phyloP scores from a whole-genome alignment of 2,329 filamentous ascomycete species.

The Penicillium concentricum region DNA sequence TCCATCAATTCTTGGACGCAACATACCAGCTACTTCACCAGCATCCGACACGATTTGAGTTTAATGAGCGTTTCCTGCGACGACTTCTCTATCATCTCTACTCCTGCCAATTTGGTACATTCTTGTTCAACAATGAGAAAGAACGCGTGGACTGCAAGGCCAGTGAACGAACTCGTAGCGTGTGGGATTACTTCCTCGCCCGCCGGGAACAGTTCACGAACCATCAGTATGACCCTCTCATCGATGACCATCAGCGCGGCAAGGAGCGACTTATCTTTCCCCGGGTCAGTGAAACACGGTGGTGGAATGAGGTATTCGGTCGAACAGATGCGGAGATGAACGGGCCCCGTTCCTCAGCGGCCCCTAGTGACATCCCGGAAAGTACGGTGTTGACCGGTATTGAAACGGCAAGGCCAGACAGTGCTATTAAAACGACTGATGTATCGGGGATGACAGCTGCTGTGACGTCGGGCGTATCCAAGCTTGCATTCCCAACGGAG shows the following conservation, averaged over 20 bases:
- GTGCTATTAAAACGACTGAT: constrained; percentile 31
- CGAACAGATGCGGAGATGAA: constrained; percentile 94
- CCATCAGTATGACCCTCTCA: constrained; percentile 68
- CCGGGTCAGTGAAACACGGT: constrained; percentile 71
- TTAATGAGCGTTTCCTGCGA: constrained; percentile 88
- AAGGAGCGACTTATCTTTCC: constrained; percentile 84
- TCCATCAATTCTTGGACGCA: constrained; percentile 95
- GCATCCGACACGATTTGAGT: constrained; percentile 86
- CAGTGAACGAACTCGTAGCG: constrained; percentile 72
- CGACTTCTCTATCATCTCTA: constrained; percentile 90
- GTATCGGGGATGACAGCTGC: constrained; percentile 40
- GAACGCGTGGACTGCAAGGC: constrained; percentile 72
- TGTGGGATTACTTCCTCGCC: constrained; percentile 94
- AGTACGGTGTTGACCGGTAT: constrained; percentile 58
- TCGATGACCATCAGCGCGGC: constrained; percentile 77
- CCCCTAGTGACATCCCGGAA: constrained; percentile 37
- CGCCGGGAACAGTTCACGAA: constrained; percentile 80
- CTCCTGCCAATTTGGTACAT: constrained; percentile 95
- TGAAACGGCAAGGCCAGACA: constrained; percentile 54
- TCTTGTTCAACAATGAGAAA: constrained; percentile 92
- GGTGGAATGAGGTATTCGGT: constrained; percentile 90
- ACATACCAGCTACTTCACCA: constrained; percentile 88
- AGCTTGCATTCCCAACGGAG: constrained; percentile 41
- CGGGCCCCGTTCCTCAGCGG: constrained; percentile 53
- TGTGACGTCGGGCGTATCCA: constrained; percentile 48